phyloP scores from a whole-genome alignment of 768 basidiomycete genomes.

The Tulasnella sp. region DNA sequence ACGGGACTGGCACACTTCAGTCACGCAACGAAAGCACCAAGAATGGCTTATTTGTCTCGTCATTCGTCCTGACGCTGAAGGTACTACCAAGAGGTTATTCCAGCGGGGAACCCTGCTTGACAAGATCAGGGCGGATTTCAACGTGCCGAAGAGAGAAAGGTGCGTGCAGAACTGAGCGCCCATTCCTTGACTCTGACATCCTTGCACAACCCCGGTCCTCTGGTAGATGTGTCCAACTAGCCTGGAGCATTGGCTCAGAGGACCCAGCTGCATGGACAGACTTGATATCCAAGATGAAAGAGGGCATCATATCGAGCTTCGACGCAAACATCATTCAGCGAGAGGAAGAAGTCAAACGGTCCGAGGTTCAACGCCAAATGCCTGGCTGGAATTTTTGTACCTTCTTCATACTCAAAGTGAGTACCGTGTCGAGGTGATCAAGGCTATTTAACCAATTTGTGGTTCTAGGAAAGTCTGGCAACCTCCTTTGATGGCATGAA shows the following conservation, averaged over 20 bases:
- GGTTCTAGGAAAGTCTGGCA: slow-evolving; percentile 97
- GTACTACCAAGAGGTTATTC: slow-evolving; percentile 59
- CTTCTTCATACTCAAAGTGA: slow-evolving; percentile 90
- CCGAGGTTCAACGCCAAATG: slow-evolving; percentile 82
- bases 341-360: slow-evolving; percentile 85
- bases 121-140: slow-evolving; percentile 89
- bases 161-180: slow-evolving; percentile 27
- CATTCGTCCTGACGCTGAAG: slow-evolving; percentile 59
- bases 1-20: slow-evolving; percentile 76
- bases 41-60: slow-evolving; percentile 92
- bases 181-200: neutral
- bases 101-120: slow-evolving; percentile 81
- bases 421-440: slow-evolving; percentile 22
- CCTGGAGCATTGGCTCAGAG: slow-evolving; percentile 62
- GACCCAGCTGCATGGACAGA: slow-evolving; percentile 84
- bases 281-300: slow-evolving; percentile 80
- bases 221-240: slow-evolving; percentile 69
- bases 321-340: slow-evolving; percentile 67
- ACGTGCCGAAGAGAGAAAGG: slow-evolving; percentile 81
- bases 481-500: slow-evolving; percentile 85
- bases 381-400: slow-evolving; percentile 99
- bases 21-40: slow-evolving; percentile 66
- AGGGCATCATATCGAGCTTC: slow-evolving; percentile 76
- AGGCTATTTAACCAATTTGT: too few relatives aligned
- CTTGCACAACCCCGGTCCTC: neutral